Evolutionary conservation across 805 yeast genomes (phyloP).

Genomic region (Kodamaea sagamina): DNA sequence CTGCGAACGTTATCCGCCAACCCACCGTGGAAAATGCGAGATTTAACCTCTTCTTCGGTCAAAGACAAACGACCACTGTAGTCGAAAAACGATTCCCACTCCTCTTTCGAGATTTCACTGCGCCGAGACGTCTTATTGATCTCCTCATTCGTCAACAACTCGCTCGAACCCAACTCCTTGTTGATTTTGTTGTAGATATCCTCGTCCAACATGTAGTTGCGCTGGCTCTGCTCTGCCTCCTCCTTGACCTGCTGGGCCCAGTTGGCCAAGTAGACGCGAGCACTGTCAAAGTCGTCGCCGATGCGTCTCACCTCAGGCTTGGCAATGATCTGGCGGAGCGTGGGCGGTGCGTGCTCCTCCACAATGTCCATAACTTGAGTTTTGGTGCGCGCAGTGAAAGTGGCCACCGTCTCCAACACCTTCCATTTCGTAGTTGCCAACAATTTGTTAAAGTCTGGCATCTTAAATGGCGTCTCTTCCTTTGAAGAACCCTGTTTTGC

Average conservation of each 20-base stretch:
- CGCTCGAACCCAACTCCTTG: slow-evolving; percentile 62
- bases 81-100: slow-evolving; percentile 88
- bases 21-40: slow-evolving; percentile 89
- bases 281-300: slow-evolving; percentile 90
- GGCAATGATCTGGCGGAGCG: slow-evolving; percentile 57
- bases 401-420: slow-evolving; percentile 79
- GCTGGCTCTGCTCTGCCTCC: slow-evolving; percentile 69
- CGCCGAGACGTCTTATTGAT: slow-evolving; percentile 62
- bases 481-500: slow-evolving; percentile 8
- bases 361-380: slow-evolving; percentile 64
- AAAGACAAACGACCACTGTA: slow-evolving; percentile 68
- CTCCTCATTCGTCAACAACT: slow-evolving; percentile 59
- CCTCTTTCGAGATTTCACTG: slow-evolving; percentile 63
- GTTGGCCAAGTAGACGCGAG: slow-evolving; percentile 87
- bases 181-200: slow-evolving; percentile 59
- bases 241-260: slow-evolving; percentile 96
- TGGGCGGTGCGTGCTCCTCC: slow-evolving; percentile 61
- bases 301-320: slow-evolving; percentile 80
- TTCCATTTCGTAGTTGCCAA: slow-evolving; percentile 81
- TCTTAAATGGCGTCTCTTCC: slow-evolving; percentile 23
- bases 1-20: slow-evolving; percentile 56
- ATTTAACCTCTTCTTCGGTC: slow-evolving; percentile 78
- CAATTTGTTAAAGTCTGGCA: slow-evolving; percentile 47
- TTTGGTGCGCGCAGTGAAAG: slow-evolving; percentile 54
- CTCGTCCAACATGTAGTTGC: slow-evolving; percentile 54